Evolutionary conservation across 2,329 filamentous ascomycete species (phyloP), one percentile per base, ranked within the genome.

Genomic region (Aspergillus calidoustus): DNA sequence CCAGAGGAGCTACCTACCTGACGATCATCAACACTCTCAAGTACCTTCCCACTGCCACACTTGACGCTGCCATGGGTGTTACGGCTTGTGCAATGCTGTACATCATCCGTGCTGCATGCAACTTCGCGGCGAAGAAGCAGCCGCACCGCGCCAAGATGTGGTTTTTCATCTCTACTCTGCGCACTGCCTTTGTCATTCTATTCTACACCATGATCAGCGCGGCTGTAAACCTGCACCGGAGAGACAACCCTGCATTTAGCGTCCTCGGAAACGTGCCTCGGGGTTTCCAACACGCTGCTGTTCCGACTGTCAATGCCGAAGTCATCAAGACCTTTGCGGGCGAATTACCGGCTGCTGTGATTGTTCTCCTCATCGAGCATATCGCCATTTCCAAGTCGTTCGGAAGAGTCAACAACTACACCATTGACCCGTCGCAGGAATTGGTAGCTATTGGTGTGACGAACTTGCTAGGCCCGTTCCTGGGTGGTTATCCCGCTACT

Each of bases 371-470:
- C 41, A 96, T 98, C 64, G 95, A 98, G 78, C 94, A 98, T 75
- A 97, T 98, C 70, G 93, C 94, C 52, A 97, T 98, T 65, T 92
- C 93, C 19, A 99, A 98, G 77, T 97, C 94, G 0, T 98, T 99
- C 69, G 95, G 95, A 9, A 87, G 94, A 62, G 87, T 97, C 70
- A 98, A 97, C 82, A 96, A 97, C 80, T 99, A 99, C 78, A 89
- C 87, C 17, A 97, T 99, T 74, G 89, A 97, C 69, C 93, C 95
- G 0, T 97, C 94, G 0, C 94, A 99, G 76, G 94, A 99, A 76
- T 86, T 99, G 79, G 91, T 99, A 51, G 94, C 92, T 23, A 97
- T 98, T 67, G 94, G 94, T 64, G 87, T 97, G 28, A 90, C 89
- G 41, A 98, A 98, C 74, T 82, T 98, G 43, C 83, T 98, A 7